Conservation (phyloP, 441 rosid species). For the Populus hybrid region DNA sequence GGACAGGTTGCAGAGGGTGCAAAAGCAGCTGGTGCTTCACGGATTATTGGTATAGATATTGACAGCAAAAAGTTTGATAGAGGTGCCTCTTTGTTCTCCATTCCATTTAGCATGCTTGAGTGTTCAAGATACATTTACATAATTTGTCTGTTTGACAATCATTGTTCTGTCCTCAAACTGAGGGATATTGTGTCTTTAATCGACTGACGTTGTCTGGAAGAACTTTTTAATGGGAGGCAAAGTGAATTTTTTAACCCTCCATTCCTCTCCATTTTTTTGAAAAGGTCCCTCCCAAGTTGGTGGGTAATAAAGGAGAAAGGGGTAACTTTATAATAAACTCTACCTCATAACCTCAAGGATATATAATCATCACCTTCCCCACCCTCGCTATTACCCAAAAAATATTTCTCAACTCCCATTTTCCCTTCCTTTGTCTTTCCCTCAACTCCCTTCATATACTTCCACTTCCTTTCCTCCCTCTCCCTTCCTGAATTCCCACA, state of each 20-base stretch:
- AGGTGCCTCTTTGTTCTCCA: slow-evolving; percentile 35
- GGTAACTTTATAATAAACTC: neutral
- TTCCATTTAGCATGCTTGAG: neutral
- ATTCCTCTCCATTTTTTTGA: neutral
- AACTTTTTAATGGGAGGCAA: neutral
- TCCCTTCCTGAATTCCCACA: neutral
- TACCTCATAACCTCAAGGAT: neutral
- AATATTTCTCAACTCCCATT: neutral
- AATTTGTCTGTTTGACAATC: neutral
- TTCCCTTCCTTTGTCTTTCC: neutral
- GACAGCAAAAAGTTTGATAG: slow-evolving; percentile 68
- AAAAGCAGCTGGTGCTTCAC: slow-evolving; percentile 87
- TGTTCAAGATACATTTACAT: neutral
- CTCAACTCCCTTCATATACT: neutral
- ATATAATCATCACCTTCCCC: neutral
- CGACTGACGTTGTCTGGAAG: neutral
- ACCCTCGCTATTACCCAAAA: neutral
- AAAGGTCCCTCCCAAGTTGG: neutral
- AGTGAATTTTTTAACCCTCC: neutral
- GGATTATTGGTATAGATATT: slow-evolving; percentile 86
- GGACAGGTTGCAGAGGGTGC: slow-evolving; percentile 94
- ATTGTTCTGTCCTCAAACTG: neutral
- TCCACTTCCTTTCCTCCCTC: neutral
- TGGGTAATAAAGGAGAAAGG: neutral
- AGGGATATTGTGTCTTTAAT: slow-evolving; percentile 2